Evolutionary conservation across 805 yeast genomes (phyloP).

Genomic region (Crinitomyces ghanaensis): DNA sequence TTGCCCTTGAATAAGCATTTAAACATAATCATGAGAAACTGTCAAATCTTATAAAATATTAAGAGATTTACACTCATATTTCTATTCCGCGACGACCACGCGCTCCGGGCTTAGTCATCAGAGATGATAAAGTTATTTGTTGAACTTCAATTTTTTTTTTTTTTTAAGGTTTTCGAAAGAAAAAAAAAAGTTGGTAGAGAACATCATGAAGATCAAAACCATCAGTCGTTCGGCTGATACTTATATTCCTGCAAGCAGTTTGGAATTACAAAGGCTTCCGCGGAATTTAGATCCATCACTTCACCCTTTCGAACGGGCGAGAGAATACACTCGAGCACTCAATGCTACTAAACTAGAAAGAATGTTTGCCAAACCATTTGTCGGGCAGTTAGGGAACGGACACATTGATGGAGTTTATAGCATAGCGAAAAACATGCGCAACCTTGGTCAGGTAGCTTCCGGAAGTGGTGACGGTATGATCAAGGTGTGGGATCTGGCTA

Average conservation of each 20-base stretch:
- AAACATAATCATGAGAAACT: no score
- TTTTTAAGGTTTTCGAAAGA: no score
- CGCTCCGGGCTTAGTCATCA: no score
- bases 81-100: no score
- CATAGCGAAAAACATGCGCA: constrained; percentile 65
- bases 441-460: constrained; percentile 67
- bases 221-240: constrained; percentile 82
- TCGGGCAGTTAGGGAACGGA: constrained; percentile 90
- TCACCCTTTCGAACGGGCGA: constrained; percentile 94
- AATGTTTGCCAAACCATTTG: constrained; percentile 95
- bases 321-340: constrained; percentile 90
- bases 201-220: constrained; percentile 62
- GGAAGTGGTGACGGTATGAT: constrained; percentile 94
- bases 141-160: no score
- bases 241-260: constrained; percentile 83
- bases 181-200: background rate
- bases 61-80: no score
- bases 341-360: constrained; percentile 93
- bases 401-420: constrained; percentile 91
- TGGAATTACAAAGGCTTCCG: constrained; percentile 79
- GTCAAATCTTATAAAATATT: no score
- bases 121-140: no score
- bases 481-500: constrained; percentile 85
- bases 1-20: no score
- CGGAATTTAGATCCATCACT: constrained; percentile 86